These are phyloP conservation scores for Tricholoma hemisulphureum DNA, from an alignment of 768 basidiomycete species.

Conservation along the genomic window DNA sequence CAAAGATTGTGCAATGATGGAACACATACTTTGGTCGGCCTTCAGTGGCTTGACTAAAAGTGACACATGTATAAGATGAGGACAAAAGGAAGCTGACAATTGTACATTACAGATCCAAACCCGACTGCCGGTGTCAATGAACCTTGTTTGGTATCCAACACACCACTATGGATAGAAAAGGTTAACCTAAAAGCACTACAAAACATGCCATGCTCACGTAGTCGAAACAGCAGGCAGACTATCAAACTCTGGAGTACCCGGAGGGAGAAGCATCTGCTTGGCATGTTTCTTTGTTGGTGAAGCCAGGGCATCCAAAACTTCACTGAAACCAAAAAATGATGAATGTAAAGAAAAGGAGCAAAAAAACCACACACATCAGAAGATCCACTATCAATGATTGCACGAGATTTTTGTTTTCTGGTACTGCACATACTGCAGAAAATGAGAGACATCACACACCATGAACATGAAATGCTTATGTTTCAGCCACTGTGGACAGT, in stretches of 20 bases:
- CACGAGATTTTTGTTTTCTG: too few relatives aligned
- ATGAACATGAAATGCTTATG: background rate
- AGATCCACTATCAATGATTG: too few relatives aligned
- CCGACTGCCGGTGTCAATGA: too few relatives aligned
- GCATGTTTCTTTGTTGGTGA: background rate
- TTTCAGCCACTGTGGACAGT: background rate
- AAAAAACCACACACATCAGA: too few relatives aligned
- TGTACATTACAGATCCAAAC: background rate
- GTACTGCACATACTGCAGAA: background rate
- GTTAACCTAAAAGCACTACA: background rate
- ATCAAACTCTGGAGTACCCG: too few relatives aligned
- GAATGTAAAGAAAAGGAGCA: too few relatives aligned
- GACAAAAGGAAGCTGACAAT: background rate
- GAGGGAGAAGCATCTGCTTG: background rate
- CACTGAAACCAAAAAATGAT: too few relatives aligned
- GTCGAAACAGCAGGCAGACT: too few relatives aligned
- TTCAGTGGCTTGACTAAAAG: too few relatives aligned
- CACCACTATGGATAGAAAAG: background rate
- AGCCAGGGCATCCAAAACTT: background rate
- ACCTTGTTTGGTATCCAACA: background rate
- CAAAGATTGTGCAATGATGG: background rate
- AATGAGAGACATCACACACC: background rate
- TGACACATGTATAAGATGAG: background rate
- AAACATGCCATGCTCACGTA: background rate
- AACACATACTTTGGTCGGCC: background rate